These are phyloP conservation scores for Colletotrichum tropicale DNA, from an alignment of 2,329 filamentous ascomycete species.

Conservation along the genomic window DNA sequence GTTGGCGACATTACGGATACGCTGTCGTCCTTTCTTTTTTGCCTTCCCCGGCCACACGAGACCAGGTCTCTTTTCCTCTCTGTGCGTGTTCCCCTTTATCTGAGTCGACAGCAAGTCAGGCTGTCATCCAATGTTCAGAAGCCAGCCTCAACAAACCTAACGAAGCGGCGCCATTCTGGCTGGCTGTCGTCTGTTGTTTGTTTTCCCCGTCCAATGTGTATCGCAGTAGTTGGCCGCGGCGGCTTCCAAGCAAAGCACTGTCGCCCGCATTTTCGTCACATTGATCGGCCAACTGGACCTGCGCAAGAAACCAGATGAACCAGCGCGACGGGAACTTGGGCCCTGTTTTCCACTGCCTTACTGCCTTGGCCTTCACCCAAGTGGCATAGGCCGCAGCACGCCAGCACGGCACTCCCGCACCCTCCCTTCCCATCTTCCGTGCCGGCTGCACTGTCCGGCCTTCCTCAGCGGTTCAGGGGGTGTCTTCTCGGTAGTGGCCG, in stretches of 20 bases:
- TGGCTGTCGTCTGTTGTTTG: slow-evolving; percentile 4
- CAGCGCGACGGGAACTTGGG: slow-evolving; percentile 7
- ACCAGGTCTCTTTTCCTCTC: neutral
- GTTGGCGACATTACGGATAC: neutral
- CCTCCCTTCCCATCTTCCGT: slow-evolving; percentile 11
- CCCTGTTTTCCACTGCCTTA: neutral
- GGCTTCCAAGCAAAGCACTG: neutral
- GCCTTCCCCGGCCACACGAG: neutral
- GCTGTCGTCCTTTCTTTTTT: neutral
- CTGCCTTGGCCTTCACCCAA: neutral
- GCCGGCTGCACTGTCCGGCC: slow-evolving; percentile 6
- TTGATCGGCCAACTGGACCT: slow-evolving; percentile 2
- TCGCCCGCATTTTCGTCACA: neutral
- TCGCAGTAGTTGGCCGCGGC: neutral
- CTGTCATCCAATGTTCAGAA: neutral
- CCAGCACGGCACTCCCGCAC: slow-evolving; percentile 13
- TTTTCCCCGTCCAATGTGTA: neutral
- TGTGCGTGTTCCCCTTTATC: neutral
- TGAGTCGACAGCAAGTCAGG: neutral
- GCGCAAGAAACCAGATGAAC: slow-evolving; percentile 7
- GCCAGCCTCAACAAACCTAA: neutral
- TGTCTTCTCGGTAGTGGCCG: slow-evolving; percentile 9
- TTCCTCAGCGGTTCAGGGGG: neutral
- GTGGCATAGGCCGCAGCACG: slow-evolving; percentile 1
- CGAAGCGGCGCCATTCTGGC: neutral